Evolutionary conservation across 1,139 yeast genomes (phyloP).

Genomic region (Suhomyces kunorum): DNA sequence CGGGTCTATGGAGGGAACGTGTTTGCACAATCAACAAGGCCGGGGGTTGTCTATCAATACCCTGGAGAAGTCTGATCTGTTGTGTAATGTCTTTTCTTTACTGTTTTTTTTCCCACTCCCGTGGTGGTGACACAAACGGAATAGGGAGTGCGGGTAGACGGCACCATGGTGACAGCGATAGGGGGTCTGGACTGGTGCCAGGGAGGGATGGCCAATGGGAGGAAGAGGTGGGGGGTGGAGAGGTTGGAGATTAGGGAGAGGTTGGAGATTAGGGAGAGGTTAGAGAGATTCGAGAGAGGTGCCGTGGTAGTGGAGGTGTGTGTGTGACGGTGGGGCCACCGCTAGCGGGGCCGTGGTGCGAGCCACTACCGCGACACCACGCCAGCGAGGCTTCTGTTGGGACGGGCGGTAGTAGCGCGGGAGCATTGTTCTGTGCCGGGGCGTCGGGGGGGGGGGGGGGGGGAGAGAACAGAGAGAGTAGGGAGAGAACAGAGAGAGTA

Average conservation of each 20-base stretch:
- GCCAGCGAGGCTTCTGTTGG: too few species aligned
- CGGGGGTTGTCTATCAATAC: constrained; percentile 8
- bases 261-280: not conserved
- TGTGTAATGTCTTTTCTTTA: constrained; percentile 13
- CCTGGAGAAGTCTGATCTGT: constrained; percentile 9
- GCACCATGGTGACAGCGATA: constrained; percentile 3
- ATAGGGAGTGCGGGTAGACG: constrained; percentile 12
- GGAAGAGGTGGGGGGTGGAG: not conserved
- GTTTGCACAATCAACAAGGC: constrained; percentile 3
- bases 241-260: not conserved
- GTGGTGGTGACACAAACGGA: constrained; percentile 10
- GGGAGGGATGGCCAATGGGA: not conserved
- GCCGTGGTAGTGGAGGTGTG: too few species aligned
- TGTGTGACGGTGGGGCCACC: too few species aligned
- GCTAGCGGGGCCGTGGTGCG: too few species aligned
- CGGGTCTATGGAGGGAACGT: not conserved
- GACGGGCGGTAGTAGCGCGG: not conserved
- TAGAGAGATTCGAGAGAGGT: not conserved
- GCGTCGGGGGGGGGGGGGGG: constrained; percentile 2
- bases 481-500: not conserved
- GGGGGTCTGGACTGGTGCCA: constrained; percentile 6
- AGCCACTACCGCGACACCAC: too few species aligned
- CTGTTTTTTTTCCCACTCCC: constrained; percentile 14
- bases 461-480: not conserved
- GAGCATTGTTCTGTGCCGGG: constrained; percentile 2